These are phyloP conservation scores for Lactarius sp. DNA, from an alignment of 768 basidiomycete species.

Conservation along the genomic window DNA sequence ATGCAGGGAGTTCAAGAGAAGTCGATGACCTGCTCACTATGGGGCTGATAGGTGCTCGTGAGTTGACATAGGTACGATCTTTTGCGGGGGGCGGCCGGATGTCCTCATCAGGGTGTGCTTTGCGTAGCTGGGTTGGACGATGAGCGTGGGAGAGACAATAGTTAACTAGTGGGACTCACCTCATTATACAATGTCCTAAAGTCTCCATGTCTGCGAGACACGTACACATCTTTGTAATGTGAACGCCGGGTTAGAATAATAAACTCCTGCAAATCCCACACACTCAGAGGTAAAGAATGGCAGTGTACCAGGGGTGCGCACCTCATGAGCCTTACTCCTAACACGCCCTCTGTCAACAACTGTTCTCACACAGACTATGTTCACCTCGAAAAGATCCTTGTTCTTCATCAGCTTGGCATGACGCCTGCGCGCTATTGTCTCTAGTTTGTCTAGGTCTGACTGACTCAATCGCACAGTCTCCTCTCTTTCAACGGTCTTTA, in stretches of 20 bases:
- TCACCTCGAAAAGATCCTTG: slow-evolving; percentile 75
- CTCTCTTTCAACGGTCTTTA: slow-evolving; percentile 79
- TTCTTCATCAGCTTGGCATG: slow-evolving; percentile 44
- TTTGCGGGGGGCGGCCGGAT: slow-evolving; percentile 83
- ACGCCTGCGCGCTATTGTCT: slow-evolving; percentile 61
- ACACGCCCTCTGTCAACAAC: slow-evolving; percentile 82
- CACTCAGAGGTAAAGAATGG: slow-evolving; percentile 1
- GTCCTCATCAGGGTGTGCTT: slow-evolving; percentile 78
- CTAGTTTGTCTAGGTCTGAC: slow-evolving; percentile 73
- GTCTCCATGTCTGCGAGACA: slow-evolving; percentile 92
- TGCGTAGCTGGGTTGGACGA: slow-evolving; percentile 58
- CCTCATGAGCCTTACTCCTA: slow-evolving; percentile 83
- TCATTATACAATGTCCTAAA: slow-evolving; percentile 85
- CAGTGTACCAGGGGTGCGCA: slow-evolving; percentile 34
- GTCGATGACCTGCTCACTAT: slow-evolving; percentile 26
- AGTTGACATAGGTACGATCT: slow-evolving; percentile 68
- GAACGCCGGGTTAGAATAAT: slow-evolving; percentile 83
- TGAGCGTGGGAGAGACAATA: slow-evolving; percentile 15
- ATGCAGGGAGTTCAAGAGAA: slow-evolving; percentile 13
- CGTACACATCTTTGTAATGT: slow-evolving; percentile 70
- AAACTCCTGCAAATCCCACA: slow-evolving; percentile 66
- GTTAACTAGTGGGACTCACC: slow-evolving; percentile 39
- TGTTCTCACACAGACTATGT: slow-evolving; percentile 82
- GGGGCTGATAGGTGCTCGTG: slow-evolving; percentile 35
- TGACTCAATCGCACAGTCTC: slow-evolving; percentile 89